Conservation (phyloP, 2,329 filamentous ascomycete species). For the Diatrype stigma region DNA sequence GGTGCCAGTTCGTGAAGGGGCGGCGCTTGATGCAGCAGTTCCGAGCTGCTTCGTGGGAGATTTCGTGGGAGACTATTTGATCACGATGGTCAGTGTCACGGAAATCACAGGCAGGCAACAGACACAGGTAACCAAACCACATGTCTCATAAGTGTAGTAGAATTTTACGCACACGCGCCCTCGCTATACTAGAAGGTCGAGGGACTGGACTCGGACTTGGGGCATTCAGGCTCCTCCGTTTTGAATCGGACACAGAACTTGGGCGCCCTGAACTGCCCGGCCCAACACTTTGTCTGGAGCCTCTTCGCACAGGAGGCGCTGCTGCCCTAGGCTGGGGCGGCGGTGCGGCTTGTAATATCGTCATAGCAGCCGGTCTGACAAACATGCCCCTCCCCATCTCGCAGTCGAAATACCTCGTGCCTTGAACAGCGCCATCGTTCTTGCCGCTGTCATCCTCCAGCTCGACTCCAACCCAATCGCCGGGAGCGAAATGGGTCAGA, state of each 20-base stretch:
- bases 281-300: conserved; percentile 27
- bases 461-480: conserved; percentile 88
- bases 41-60: conserved; percentile 73
- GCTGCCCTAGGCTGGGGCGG: conserved; percentile 32
- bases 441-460: conserved; percentile 79
- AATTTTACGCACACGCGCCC: conserved; percentile 38
- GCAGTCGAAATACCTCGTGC: conserved; percentile 85
- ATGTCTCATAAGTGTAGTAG: neutral
- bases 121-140: neutral
- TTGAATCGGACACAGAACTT: conserved; percentile 54
- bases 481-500: conserved; percentile 71
- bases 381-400: conserved; percentile 77
- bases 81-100: conserved; percentile 16
- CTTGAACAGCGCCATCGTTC: conserved; percentile 89
- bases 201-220: conserved; percentile 69
- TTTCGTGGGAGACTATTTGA: conserved; percentile 65
- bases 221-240: conserved; percentile 66
- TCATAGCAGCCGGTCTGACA: conserved; percentile 67
- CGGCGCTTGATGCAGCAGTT: conserved; percentile 49
- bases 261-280: conserved; percentile 36
- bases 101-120: neutral
- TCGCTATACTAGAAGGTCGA: conserved; percentile 52
- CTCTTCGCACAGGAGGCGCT: conserved; percentile 34
- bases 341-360: conserved; percentile 48
- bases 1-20: conserved; percentile 60